These are phyloP conservation scores for Geotrichum fermentans DNA, from an alignment of 1,139 yeast species.

Conservation along the genomic window DNA sequence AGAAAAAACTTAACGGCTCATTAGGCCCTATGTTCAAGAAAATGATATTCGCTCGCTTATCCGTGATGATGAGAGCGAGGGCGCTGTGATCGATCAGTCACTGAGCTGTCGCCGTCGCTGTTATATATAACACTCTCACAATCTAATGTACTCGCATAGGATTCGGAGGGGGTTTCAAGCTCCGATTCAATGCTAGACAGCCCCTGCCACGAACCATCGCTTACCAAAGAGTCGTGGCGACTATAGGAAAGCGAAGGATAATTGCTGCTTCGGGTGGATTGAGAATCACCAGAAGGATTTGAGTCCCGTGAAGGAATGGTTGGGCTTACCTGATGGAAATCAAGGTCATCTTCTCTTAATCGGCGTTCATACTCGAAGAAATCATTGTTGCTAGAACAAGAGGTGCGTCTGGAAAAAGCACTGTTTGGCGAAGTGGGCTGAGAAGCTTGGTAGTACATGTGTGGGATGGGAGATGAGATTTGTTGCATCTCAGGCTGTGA, in stretches of 20 bases:
- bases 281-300: neutral
- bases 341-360: neutral
- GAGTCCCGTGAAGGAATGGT: neutral
- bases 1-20: too few relatives aligned
- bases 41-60: too few relatives aligned
- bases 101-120: slow-evolving; percentile 1
- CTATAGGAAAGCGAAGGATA: slow-evolving; percentile 4
- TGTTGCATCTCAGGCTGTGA: slow-evolving; percentile 7
- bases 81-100: neutral
- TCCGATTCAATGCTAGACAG: neutral
- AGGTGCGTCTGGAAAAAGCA: neutral
- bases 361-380: slow-evolving; percentile 5
- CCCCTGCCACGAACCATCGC: slow-evolving; percentile 7
- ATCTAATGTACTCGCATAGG: slow-evolving; percentile 5
- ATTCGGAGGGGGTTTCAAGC: slow-evolving; percentile 5
- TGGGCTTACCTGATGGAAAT: neutral
- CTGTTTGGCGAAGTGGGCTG: neutral
- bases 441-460: neutral
- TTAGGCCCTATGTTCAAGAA: too few relatives aligned
- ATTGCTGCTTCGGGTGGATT: slow-evolving; percentile 1
- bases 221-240: neutral
- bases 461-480: slow-evolving; percentile 1
- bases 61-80: neutral
- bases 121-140: slow-evolving; percentile 2
- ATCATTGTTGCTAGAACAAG: slow-evolving; percentile 1